Percentiles rank a stretch among this genome's conserved stretches.
These are phyloP conservation scores for Microsporum audouinii DNA, from an alignment of 2,329 filamentous ascomycete species.

Conservation along the genomic window DNA sequence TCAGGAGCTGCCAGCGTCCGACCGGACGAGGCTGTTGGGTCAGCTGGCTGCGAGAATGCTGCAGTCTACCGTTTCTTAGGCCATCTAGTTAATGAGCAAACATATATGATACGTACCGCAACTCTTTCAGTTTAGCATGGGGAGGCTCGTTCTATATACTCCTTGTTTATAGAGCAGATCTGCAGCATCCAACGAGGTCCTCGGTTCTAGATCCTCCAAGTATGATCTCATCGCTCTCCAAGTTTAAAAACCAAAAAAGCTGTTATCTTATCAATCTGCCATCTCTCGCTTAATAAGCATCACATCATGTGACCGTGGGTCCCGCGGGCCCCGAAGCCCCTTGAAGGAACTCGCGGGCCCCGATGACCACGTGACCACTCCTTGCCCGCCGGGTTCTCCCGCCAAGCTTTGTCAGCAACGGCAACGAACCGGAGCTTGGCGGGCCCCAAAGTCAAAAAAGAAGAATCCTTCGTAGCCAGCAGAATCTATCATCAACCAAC, in stretches of 20 bases:
- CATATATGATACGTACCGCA: too few species aligned
- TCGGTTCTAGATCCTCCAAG: too few species aligned
- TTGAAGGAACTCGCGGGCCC: not conserved
- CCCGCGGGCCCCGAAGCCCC: not conserved
- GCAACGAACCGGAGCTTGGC: not conserved
- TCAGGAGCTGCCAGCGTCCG: constrained; percentile 68
- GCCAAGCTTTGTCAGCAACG: not conserved
- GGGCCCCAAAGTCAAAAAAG: not conserved
- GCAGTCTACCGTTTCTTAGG: constrained; percentile 21
- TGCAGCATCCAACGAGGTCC: too few species aligned
- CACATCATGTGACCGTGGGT: not conserved
- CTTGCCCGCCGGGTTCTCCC: not conserved
- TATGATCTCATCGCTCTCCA: too few species aligned
- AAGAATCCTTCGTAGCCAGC: too few species aligned
- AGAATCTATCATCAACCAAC: too few species aligned
- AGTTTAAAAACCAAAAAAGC: too few species aligned
- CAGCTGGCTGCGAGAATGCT: constrained; percentile 81
- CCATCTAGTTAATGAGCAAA: not conserved
- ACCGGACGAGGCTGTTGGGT: constrained; percentile 68
- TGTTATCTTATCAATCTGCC: too few species aligned
- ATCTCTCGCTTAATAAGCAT: not conserved
- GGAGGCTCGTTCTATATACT: too few species aligned
- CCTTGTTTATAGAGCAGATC: too few species aligned
- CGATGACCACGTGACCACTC: not conserved
- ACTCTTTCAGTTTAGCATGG: too few species aligned